A percentile compares a stretch with the other conserved stretches of the same genome.
phyloP scores from a whole-genome alignment of 192 early-diverging fungal genomes.

The Helicostylum pulchrum region DNA sequence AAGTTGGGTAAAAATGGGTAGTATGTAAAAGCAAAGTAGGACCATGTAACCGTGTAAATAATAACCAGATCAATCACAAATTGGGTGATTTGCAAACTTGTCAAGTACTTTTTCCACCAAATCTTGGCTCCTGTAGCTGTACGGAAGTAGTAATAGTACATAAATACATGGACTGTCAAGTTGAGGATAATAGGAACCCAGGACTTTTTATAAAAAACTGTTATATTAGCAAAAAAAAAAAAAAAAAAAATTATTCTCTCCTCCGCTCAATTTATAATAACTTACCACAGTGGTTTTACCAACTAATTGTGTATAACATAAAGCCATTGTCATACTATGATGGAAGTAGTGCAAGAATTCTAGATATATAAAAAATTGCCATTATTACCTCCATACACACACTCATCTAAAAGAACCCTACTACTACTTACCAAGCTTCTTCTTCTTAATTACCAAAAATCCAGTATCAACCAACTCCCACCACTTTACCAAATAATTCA shows the following conservation, averaged over 20 bases:
- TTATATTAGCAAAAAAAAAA: neutral
- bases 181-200: constrained; percentile 83
- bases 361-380: constrained; percentile 12
- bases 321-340: constrained; percentile 86
- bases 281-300: constrained; percentile 74
- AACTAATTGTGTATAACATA: constrained; percentile 80
- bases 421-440: constrained; percentile 75
- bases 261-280: constrained; percentile 10
- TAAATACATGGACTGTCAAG: constrained; percentile 84
- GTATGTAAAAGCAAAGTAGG: constrained; percentile 70
- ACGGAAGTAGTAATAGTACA: constrained; percentile 89
- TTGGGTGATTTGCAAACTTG: constrained; percentile 86
- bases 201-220: constrained; percentile 39
- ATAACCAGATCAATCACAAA: constrained; percentile 84
- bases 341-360: constrained; percentile 94
- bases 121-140: constrained; percentile 72
- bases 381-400: neutral
- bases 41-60: constrained; percentile 83
- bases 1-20: constrained; percentile 52
- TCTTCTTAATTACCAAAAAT: constrained; percentile 85
- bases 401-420: constrained; percentile 17
- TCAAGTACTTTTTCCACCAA: constrained; percentile 94
- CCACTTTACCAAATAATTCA: constrained; percentile 91
- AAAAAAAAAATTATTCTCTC: neutral
- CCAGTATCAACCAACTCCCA: constrained; percentile 86